phyloP scores from a whole-genome alignment of 2,329 filamentous ascomycete genomes.

The Penicillium sp. region DNA sequence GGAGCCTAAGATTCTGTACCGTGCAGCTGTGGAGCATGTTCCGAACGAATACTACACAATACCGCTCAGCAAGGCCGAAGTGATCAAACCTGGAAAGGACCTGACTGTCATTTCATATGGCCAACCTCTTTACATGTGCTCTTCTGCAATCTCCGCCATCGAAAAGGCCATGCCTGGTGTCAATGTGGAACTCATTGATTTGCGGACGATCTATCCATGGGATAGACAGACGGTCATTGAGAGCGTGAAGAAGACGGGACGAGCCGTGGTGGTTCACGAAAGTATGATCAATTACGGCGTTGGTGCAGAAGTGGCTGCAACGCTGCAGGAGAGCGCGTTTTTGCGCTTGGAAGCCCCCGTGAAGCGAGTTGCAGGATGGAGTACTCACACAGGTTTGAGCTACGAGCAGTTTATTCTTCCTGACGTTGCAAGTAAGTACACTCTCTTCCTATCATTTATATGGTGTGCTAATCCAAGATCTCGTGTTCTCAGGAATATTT shows the following conservation, averaged over 20 bases:
- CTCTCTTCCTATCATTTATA: background rate
- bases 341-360: constrained; percentile 82
- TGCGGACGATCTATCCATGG: constrained; percentile 90
- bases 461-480: background rate
- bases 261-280: constrained; percentile 87
- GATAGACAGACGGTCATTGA: constrained; percentile 77
- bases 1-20: constrained; percentile 92
- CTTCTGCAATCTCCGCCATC: constrained; percentile 71
- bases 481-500: background rate
- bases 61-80: constrained; percentile 80
- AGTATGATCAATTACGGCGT: constrained; percentile 88
- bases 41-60: constrained; percentile 79
- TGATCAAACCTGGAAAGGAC: constrained; percentile 77
- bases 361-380: constrained; percentile 83
- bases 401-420: constrained; percentile 83
- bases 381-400: constrained; percentile 74
- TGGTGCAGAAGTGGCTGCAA: constrained; percentile 84
- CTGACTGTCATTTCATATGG: constrained; percentile 87
- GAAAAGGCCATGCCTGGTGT: constrained; percentile 71
- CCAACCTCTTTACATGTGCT: constrained; percentile 83
- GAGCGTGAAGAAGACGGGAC: constrained; percentile 83
- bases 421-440: constrained; percentile 77
- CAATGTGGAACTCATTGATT: constrained; percentile 80
- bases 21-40: constrained; percentile 88
- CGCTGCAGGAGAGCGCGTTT: constrained; percentile 86